These are phyloP conservation scores for Asterionellopsis glacialis DNA, from an alignment of 108 stramenopile species.

Conservation along the genomic window DNA sequence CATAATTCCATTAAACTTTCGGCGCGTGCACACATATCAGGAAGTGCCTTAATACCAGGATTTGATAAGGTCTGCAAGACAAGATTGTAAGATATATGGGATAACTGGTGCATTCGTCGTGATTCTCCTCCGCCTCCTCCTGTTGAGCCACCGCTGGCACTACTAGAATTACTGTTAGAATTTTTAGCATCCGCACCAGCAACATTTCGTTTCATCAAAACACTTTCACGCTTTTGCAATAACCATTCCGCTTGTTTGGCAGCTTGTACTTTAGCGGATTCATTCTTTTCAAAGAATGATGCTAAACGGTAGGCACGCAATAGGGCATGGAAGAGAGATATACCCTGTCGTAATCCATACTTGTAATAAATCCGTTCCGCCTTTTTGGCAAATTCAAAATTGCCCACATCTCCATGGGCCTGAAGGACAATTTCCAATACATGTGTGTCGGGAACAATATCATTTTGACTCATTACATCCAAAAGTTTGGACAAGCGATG, in stretches of 20 bases:
- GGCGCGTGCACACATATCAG: too few relatives aligned
- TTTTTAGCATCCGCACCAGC: neutral
- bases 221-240: neutral
- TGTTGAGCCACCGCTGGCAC: neutral
- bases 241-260: constrained; percentile 1
- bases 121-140: neutral
- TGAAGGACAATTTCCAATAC: neutral
- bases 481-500: neutral
- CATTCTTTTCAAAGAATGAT: neutral
- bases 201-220: neutral
- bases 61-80: neutral
- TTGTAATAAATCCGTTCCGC: constrained; percentile 4
- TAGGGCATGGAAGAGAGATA: neutral
- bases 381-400: neutral
- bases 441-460: neutral
- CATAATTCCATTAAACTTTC: too few relatives aligned
- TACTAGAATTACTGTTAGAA: neutral
- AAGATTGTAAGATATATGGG: neutral
- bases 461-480: neutral
- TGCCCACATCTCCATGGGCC: neutral
- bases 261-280: neutral
- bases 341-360: neutral
- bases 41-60: neutral
- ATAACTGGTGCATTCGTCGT: neutral
- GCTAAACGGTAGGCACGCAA: neutral